A percentile compares a stretch with the other conserved stretches of the same genome.
These are phyloP conservation scores for Xylaria castorea DNA, from an alignment of 495 filamentous ascomycete genomes.

Conservation along the genomic window DNA sequence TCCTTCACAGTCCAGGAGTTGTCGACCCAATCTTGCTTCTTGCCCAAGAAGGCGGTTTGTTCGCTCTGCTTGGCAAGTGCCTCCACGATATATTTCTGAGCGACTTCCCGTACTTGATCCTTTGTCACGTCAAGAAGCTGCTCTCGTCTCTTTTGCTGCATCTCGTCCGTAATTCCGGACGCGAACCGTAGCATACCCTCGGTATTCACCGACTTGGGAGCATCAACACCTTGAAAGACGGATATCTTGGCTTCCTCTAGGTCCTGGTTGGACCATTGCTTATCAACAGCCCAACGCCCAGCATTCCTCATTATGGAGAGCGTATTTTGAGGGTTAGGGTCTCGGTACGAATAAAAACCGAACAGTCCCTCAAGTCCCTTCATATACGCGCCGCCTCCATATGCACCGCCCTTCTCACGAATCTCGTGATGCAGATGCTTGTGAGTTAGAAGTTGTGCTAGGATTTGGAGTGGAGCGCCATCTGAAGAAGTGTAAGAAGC, in stretches of 20 bases:
- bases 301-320: slow-evolving; percentile 83
- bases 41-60: slow-evolving; percentile 77
- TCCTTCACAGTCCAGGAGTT: slow-evolving; percentile 58
- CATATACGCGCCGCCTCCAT: slow-evolving; percentile 89
- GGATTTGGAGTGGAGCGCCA: slow-evolving; percentile 80
- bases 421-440: slow-evolving; percentile 98
- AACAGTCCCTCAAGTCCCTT: slow-evolving; percentile 82
- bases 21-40: slow-evolving; percentile 80
- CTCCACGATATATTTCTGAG: slow-evolving; percentile 81
- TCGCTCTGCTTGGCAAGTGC: slow-evolving; percentile 59
- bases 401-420: slow-evolving; percentile 95
- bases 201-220: slow-evolving; percentile 82
- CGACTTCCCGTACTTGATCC: slow-evolving; percentile 78
- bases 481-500: slow-evolving; percentile 80
- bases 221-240: slow-evolving; percentile 96
- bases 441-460: slow-evolving; percentile 94
- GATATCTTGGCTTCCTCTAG: slow-evolving; percentile 95
- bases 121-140: slow-evolving; percentile 86
- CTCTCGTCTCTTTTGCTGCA: slow-evolving; percentile 86
- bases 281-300: slow-evolving; percentile 83
- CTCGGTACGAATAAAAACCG: slow-evolving; percentile 93
- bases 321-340: slow-evolving; percentile 93
- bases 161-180: slow-evolving; percentile 82
- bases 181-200: slow-evolving; percentile 88
- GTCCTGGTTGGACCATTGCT: slow-evolving; percentile 83